A percentile compares a stretch with the other conserved stretches of the same genome.
These are phyloP conservation scores for Amaranthus hypochondriacus DNA, from an alignment of 148 eudicot species.

Conservation along the genomic window DNA sequence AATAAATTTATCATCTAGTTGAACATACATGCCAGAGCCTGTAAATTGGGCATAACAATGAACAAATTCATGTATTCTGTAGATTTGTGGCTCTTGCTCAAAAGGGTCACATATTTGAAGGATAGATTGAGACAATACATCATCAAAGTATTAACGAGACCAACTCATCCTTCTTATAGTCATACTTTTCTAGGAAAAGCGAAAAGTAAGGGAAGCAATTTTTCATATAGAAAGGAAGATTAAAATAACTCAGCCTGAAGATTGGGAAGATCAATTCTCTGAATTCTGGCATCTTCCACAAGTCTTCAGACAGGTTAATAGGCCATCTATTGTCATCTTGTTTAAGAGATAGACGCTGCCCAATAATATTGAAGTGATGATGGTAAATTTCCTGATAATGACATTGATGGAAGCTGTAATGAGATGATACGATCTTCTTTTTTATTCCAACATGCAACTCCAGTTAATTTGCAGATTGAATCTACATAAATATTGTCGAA, in stretches of 20 bases:
- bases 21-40: no score
- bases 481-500: conserved; percentile 44
- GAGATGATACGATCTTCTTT: conserved; percentile 62
- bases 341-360: background rate
- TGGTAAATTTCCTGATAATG: conserved; percentile 48
- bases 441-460: conserved; percentile 77
- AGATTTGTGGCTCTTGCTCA: no score
- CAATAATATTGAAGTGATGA: conserved; percentile 26
- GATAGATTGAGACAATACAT: no score
- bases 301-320: background rate
- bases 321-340: conserved; percentile 3
- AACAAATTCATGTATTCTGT: no score
- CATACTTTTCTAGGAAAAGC: background rate
- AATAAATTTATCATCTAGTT: background rate
- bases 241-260: conserved; percentile 13
- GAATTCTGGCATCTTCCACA: conserved; percentile 23
- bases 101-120: no score
- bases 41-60: no score
- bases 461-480: conserved; percentile 51
- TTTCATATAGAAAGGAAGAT: conserved; percentile 6
- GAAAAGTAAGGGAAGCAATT: conserved; percentile 19
- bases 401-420: conserved; percentile 37
- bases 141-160: no score
- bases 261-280: conserved; percentile 11
- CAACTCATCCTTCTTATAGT: no score